Conservation (phyloP, 1,139 yeast genomes). For the Meyerozyma smithsonii region DNA sequence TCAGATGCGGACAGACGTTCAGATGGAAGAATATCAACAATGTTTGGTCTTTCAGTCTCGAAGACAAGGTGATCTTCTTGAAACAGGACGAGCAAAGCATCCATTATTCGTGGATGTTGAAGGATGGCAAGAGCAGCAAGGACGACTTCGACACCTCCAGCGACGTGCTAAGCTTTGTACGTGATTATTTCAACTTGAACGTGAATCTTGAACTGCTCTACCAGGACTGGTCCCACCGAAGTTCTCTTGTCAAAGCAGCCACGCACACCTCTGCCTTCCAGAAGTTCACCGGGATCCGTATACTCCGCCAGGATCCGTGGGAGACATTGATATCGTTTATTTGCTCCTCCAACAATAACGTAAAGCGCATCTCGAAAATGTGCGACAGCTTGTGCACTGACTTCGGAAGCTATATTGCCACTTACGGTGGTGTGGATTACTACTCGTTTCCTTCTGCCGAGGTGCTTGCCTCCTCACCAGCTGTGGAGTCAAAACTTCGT, state of each 20-base stretch:
- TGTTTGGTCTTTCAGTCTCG: constrained; percentile 56
- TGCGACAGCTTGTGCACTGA: constrained; percentile 72
- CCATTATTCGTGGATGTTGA: constrained; percentile 28
- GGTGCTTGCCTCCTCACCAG: constrained; percentile 30
- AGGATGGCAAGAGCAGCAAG: constrained; percentile 11
- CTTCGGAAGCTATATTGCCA: constrained; percentile 62
- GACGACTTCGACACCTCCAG: constrained; percentile 12
- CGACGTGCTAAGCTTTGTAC: constrained; percentile 43
- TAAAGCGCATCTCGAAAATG: constrained; percentile 90
- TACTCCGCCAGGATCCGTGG: constrained; percentile 94
- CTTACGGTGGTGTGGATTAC: constrained; percentile 52
- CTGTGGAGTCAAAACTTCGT: constrained; percentile 43
- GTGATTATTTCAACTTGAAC: constrained; percentile 67
- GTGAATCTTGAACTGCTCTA: constrained; percentile 52
- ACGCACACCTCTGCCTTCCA: constrained; percentile 27
- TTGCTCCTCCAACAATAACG: constrained; percentile 94
- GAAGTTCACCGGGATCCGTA: constrained; percentile 67
- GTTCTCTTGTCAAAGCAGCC: constrained; percentile 36
- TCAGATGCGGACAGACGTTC: constrained; percentile 87
- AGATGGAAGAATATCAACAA: constrained; percentile 59
- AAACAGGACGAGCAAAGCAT: constrained; percentile 38
- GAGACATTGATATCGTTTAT: constrained; percentile 86
- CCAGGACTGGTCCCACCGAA: constrained; percentile 56
- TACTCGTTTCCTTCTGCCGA: constrained; percentile 74
- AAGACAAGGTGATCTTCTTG: constrained; percentile 46